These are phyloP conservation scores for Rhynchospora tenuis DNA, from an alignment of 176 grass and related monocot species.

Conservation along the genomic window DNA sequence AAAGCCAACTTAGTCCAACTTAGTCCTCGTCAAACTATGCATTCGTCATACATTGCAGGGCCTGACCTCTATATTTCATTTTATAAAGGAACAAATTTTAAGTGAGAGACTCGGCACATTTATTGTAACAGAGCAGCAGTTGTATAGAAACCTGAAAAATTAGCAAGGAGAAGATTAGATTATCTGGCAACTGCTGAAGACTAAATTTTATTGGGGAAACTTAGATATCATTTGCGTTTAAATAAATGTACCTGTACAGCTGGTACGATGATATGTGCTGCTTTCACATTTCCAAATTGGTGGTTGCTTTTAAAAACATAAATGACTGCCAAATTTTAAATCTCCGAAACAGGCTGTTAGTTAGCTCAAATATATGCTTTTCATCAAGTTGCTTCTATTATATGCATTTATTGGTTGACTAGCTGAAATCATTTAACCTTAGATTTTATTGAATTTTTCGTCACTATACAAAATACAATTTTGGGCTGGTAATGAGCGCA, in stretches of 20 bases:
- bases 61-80: neutral
- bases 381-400: neutral
- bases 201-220: neutral
- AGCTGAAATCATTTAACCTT: neutral
- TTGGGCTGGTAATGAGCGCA: neutral
- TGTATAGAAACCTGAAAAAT: neutral
- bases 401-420: constrained; percentile 3
- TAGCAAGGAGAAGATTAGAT: neutral
- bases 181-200: neutral
- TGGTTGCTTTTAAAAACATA: neutral
- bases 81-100: neutral
- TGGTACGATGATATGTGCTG: constrained; percentile 1
- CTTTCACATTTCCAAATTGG: neutral
- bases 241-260: neutral
- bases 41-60: no score
- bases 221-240: neutral
- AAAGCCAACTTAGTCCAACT: no score
- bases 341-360: neutral
- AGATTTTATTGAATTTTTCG: neutral
- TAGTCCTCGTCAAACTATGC: no score
- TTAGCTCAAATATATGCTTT: neutral
- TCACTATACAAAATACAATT: neutral
- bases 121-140: neutral
- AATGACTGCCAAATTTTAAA: neutral
- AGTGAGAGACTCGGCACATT: neutral